Conservation (phyloP, 345 rosid genomes). For the Eucalyptus pauciflora region DNA sequence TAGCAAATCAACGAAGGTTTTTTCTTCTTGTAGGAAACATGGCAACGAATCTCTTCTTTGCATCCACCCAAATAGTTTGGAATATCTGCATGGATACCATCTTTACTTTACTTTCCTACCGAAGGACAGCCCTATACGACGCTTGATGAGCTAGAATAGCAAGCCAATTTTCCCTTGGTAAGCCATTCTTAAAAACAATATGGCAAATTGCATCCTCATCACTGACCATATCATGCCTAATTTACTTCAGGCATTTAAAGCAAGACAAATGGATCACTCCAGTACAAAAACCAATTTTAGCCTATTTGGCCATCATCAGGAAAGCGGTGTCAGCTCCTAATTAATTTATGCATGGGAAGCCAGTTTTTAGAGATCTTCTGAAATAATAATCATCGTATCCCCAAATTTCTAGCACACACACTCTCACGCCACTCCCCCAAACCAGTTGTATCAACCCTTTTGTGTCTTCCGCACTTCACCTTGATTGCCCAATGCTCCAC, state of each 20-base stretch:
- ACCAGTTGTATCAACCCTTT: not conserved
- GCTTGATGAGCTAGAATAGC: not conserved
- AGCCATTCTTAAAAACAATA: not conserved
- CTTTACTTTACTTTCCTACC: not conserved
- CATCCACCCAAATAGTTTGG: too few species aligned
- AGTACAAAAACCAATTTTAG: not conserved
- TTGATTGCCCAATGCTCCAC: not conserved
- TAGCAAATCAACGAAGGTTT: too few species aligned
- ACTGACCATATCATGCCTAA: not conserved
- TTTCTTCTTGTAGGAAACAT: too few species aligned
- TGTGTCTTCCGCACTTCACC: not conserved
- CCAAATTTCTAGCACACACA: rapidly evolving
- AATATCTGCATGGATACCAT: too few species aligned
- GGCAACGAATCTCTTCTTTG: too few species aligned
- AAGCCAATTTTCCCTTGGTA: not conserved
- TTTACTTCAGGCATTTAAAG: not conserved
- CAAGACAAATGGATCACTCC: not conserved
- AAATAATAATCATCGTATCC: not conserved
- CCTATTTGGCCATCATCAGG: rapidly evolving
- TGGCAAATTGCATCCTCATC: not conserved
- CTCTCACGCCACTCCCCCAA: rapidly evolving
- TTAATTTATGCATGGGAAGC: not conserved
- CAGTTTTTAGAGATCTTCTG: not conserved
- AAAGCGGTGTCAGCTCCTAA: rapidly evolving
- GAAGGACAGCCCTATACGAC: not conserved